A percentile compares a stretch with the other conserved stretches of the same genome.
These are phyloP conservation scores for Leishmania aethiopica DNA, from an alignment of 208 protist species.

Conservation along the genomic window DNA sequence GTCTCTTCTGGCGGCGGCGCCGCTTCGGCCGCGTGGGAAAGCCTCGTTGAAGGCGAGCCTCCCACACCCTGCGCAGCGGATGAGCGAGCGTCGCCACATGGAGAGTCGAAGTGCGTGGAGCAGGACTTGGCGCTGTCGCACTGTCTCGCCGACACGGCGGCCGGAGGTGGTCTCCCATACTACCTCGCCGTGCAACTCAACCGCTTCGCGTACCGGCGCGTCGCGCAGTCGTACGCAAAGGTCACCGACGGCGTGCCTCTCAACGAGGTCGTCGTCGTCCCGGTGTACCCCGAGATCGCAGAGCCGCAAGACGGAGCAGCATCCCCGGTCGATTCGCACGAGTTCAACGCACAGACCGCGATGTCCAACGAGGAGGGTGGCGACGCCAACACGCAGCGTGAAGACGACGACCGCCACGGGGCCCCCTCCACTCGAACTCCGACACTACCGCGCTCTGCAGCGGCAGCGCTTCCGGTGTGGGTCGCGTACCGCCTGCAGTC, in stretches of 20 bases:
- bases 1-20: background rate
- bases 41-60: background rate
- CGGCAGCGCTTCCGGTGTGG: conserved; percentile 9
- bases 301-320: background rate
- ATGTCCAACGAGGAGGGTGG: background rate
- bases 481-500: conserved; percentile 55
- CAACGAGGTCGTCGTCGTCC: conserved; percentile 56
- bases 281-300: conserved; percentile 8
- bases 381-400: background rate
- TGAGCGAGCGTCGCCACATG: background rate
- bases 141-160: conserved; percentile 3
- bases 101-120: background rate
- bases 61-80: background rate
- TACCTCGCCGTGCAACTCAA: conserved; percentile 69
- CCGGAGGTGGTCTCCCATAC: conserved; percentile 37
- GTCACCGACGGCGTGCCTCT: conserved; percentile 50
- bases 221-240: conserved; percentile 44
- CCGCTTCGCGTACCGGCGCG: conserved; percentile 57
- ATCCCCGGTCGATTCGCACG: background rate
- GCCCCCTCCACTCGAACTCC: background rate
- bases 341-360: too few relatives aligned
- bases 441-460: background rate
- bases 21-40: background rate
- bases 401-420: background rate
- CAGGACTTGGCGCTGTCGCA: too few relatives aligned